These are phyloP conservation scores for Phytophthora cactorum DNA, from an alignment of 352 stramenopile species.

Conservation along the genomic window DNA sequence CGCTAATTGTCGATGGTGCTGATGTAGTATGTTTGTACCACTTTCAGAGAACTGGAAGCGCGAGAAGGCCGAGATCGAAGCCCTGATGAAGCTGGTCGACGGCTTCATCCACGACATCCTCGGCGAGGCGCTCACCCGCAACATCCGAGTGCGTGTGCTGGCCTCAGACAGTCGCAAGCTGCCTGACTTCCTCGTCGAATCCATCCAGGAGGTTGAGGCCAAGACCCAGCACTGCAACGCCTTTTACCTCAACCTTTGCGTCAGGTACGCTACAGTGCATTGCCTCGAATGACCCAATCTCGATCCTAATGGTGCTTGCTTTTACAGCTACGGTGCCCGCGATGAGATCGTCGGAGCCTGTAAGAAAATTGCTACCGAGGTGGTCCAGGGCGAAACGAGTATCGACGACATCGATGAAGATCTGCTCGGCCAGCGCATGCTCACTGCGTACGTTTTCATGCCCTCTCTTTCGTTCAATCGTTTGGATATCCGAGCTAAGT, in stretches of 20 bases:
- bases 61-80: conserved; percentile 84
- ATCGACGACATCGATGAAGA: conserved; percentile 83
- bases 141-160: conserved; percentile 91
- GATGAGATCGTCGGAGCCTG: conserved; percentile 95
- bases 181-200: conserved; percentile 58
- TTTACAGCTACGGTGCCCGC: conserved; percentile 91
- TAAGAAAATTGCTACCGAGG: conserved; percentile 88
- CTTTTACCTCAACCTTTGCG: conserved; percentile 86
- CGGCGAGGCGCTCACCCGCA: conserved; percentile 85
- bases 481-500: conserved; percentile 8
- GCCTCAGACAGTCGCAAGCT: conserved; percentile 83
- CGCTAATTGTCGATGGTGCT: conserved; percentile 1
- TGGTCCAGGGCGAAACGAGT: conserved; percentile 62
- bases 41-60: conserved; percentile 95
- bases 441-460: conserved; percentile 68
- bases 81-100: conserved; percentile 95
- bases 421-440: conserved; percentile 70
- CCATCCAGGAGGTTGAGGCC: conserved; percentile 80
- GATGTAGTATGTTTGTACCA: conserved; percentile 4
- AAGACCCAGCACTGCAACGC: conserved; percentile 86
- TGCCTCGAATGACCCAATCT: not conserved
- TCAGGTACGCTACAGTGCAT: conserved; percentile 43
- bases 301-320: conserved; percentile 30
- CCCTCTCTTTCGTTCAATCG: conserved; percentile 10
- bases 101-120: conserved; percentile 94